A percentile compares a stretch with the other conserved stretches of the same genome.
phyloP scores from a whole-genome alignment of 306 rosid genomes.

The Malus sylvestris region DNA sequence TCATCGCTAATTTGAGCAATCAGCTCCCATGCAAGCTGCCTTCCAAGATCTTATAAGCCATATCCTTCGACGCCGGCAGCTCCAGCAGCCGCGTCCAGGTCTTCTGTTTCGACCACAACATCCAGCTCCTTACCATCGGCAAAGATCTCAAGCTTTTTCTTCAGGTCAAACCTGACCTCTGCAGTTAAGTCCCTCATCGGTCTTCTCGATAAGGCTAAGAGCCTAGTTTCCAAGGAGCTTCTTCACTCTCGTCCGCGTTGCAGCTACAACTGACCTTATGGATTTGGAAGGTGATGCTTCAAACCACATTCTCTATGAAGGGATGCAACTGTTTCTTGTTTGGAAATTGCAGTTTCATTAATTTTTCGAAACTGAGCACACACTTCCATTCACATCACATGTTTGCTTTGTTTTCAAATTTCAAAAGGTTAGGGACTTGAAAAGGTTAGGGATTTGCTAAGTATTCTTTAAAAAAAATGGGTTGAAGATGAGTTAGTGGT shows the following conservation, averaged over 20 bases:
- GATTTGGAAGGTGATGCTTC: conserved; percentile 73
- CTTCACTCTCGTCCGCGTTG: conserved; percentile 85
- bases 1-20: conserved; percentile 17
- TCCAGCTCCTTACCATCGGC: conserved; percentile 84
- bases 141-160: conserved; percentile 74
- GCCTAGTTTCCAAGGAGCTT: conserved; percentile 59
- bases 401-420: not conserved
- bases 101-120: conserved; percentile 56
- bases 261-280: conserved; percentile 95
- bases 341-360: not conserved
- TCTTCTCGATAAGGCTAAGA: conserved; percentile 59
- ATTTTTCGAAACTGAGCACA: not conserved
- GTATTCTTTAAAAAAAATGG: no score
- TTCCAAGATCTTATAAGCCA: conserved; percentile 50
- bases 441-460: conserved; percentile 49
- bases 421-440: conserved; percentile 30
- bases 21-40: conserved; percentile 48
- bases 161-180: conserved; percentile 62
- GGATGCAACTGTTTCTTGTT: conserved; percentile 28
- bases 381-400: not conserved
- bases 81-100: conserved; percentile 99
- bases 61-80: conserved; percentile 23
- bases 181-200: conserved; percentile 62
- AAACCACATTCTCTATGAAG: conserved; percentile 67
- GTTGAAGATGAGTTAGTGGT: no score